Evolutionary conservation across 1,139 yeast genomes (phyloP).

Genomic region (Kodamaea anthophila): DNA sequence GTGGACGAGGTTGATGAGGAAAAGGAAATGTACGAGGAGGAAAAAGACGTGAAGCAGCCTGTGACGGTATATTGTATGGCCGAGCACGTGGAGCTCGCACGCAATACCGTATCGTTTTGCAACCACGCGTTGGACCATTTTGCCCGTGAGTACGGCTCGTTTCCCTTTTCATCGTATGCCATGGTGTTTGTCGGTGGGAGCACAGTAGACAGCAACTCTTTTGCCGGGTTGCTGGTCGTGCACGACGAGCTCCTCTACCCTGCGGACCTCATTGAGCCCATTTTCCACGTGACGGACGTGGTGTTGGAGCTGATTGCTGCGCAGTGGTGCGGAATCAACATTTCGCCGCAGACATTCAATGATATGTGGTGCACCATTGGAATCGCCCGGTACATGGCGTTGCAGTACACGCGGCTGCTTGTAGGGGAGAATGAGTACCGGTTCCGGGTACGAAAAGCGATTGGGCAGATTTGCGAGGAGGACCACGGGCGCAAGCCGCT

Average conservation of each 20-base stretch:
- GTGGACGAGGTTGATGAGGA: conserved; percentile 31
- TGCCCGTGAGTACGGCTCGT: conserved; percentile 87
- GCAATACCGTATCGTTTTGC: conserved; percentile 71
- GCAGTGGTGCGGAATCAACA: conserved; percentile 94
- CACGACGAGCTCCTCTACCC: conserved; percentile 68
- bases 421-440: conserved; percentile 84
- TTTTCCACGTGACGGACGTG: conserved; percentile 62
- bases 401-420: conserved; percentile 58
- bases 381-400: conserved; percentile 77
- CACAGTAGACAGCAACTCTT: conserved; percentile 45
- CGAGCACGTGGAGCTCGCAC: conserved; percentile 51
- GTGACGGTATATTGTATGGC: conserved; percentile 55
- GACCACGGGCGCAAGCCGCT: conserved; percentile 84
- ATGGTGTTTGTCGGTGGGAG: conserved; percentile 67
- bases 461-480: conserved; percentile 60
- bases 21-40: conserved; percentile 28
- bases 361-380: conserved; percentile 94
- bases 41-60: conserved; percentile 41
- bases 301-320: conserved; percentile 68
- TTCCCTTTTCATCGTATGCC: conserved; percentile 80
- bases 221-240: conserved; percentile 73
- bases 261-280: conserved; percentile 72
- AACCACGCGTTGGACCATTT: conserved; percentile 77
- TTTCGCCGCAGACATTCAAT: conserved; percentile 71
- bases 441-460: conserved; percentile 57